These are phyloP conservation scores for Lactarius evosmus DNA, from an alignment of 768 basidiomycete genomes.

Conservation along the genomic window DNA sequence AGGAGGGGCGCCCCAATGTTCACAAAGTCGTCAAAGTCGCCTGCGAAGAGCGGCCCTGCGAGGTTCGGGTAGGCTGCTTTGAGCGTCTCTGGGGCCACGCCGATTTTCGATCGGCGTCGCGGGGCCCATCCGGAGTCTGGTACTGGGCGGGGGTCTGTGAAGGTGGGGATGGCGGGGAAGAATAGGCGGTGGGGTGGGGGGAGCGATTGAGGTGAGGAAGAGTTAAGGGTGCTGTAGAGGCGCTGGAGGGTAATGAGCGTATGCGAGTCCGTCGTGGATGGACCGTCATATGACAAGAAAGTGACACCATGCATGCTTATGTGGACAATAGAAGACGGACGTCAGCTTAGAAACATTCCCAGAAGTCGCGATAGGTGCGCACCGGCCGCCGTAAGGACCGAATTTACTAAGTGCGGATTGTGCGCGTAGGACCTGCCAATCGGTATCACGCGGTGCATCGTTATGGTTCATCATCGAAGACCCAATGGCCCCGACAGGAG, in stretches of 20 bases:
- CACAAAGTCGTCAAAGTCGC: constrained; percentile 77
- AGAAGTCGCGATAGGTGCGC: constrained; percentile 1
- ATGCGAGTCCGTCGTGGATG: constrained; percentile 47
- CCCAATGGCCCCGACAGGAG: constrained; percentile 49
- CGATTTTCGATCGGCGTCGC: constrained; percentile 37
- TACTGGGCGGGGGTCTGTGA: constrained; percentile 43
- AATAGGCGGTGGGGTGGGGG: constrained; percentile 51
- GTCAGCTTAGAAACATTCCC: background rate
- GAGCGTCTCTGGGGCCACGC: constrained; percentile 31
- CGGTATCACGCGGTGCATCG: constrained; percentile 46
- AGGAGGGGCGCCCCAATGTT: constrained; percentile 67
- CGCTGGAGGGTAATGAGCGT: constrained; percentile 77
- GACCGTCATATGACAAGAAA: constrained; percentile 43
- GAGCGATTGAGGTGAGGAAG: constrained; percentile 27
- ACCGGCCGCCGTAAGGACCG: constrained; percentile 35
- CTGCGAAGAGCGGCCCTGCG: constrained; percentile 54
- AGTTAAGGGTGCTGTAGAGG: constrained; percentile 63
- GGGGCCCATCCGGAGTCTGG: constrained; percentile 31
- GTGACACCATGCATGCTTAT: constrained; percentile 63
- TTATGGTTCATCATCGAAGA: constrained; percentile 38
- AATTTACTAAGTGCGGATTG: constrained; percentile 31
- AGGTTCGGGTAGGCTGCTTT: constrained; percentile 74
- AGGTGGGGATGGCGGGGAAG: constrained; percentile 65
- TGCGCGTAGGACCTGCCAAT: constrained; percentile 48
- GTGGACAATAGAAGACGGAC: background rate